Percentiles rank a stretch among this genome's conserved stretches.
phyloP scores from a whole-genome alignment of 2,329 filamentous ascomycete species.

The Aspergillus clavatus region DNA sequence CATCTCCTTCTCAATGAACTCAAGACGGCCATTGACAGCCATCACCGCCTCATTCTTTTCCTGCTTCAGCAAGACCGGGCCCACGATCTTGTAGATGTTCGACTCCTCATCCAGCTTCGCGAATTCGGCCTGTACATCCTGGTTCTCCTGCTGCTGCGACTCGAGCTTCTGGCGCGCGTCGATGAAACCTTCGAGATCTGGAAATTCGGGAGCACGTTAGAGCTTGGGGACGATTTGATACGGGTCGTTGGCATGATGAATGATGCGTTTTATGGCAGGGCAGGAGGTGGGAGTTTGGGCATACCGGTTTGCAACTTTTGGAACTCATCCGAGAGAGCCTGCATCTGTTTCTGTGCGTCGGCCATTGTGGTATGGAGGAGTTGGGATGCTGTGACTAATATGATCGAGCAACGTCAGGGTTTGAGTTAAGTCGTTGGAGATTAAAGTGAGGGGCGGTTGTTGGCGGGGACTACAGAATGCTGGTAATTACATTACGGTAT shows the following conservation, averaged over 20 bases:
- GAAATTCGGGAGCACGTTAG: neutral
- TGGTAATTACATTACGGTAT: slow-evolving; percentile 14
- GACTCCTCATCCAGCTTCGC: slow-evolving; percentile 70
- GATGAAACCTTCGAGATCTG: slow-evolving; percentile 75
- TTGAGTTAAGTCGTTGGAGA: no score
- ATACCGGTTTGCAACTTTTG: slow-evolving; percentile 78
- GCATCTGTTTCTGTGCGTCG: slow-evolving; percentile 70
- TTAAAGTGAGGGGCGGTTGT: slow-evolving; percentile 20
- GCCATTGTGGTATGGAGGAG: slow-evolving; percentile 53
- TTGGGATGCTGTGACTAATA: slow-evolving; percentile 9
- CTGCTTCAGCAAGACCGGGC: slow-evolving; percentile 89
- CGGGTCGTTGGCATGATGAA: neutral
- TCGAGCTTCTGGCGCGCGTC: slow-evolving; percentile 85
- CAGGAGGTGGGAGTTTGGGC: slow-evolving; percentile 10
- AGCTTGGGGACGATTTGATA: slow-evolving; percentile 5
- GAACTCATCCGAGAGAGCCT: slow-evolving; percentile 80
- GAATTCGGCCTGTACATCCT: slow-evolving; percentile 88
- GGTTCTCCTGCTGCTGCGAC: slow-evolving; percentile 87
- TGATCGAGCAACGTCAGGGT: no score
- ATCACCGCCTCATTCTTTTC: slow-evolving; percentile 84
- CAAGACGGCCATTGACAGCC: slow-evolving; percentile 83
- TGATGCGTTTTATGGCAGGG: neutral
- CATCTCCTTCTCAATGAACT: slow-evolving; percentile 94
- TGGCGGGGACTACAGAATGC: slow-evolving; percentile 26
- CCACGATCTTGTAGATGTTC: slow-evolving; percentile 92